Base-by-base conservation (phyloP, 345 rosid genomes). In the Populus pruinosa region DNA sequence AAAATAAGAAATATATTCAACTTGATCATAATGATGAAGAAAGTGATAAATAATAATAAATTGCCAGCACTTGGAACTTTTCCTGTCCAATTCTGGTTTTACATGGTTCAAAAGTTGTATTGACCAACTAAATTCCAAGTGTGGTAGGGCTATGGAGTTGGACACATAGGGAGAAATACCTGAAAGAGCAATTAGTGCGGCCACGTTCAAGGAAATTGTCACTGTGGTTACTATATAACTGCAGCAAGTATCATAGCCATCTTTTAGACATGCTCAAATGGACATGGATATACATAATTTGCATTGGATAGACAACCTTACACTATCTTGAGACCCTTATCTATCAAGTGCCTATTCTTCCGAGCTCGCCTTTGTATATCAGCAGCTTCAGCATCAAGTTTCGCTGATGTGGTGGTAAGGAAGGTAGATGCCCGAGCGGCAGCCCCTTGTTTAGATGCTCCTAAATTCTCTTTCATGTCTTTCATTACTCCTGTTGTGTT, bases 401-500 rank as follows among this genome's bases (percentile, higher is more conserved):
- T 73, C 71, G 70, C 20, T 10, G 92, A 89, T 7, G 93, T 87
- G 44, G 85, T 63, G 21, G 78, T 77, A 29, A 91, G 90, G 78
- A 89, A 89, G 65, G 59, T 67, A 29, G 87, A 69, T 5, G 91
- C 72, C 31, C 55, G 25, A 2, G 1, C 74, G 1, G 1, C 76
- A 0, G 66, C 8, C 23, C 61, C 80, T 36, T n/a, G 85, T 41
- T 69, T 56, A 27, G 82, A 55, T 67, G 76, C 73, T 63, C 78
- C 88, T 59, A 90, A 70, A 71, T 70, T 80, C 47, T 79, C 78
- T 44, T 81, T 84, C 76, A 91, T 83, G 12, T 79, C 86, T 71
- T 71, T 87, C 90, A 91, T 90, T 38, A 89, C 92, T 62, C 87
- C 92, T 14, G 96, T 87, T 5, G 91, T 85, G 75, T 87, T 84